Evolutionary conservation across 2,329 filamentous ascomycete species (phyloP).

Genomic region (Beauveria medogensis): DNA sequence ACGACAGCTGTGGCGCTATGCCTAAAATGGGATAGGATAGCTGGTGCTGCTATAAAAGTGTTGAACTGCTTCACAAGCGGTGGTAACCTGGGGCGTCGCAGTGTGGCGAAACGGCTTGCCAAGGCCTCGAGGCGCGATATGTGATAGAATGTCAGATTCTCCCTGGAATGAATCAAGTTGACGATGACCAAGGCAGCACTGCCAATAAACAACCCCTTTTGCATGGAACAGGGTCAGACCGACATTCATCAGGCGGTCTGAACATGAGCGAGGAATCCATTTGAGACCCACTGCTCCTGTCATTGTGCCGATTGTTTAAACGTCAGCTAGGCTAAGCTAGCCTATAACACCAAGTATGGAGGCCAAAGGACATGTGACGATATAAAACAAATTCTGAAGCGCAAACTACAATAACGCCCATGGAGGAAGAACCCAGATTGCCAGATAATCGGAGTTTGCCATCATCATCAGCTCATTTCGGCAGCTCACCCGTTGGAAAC

Average conservation of each 20-base stretch:
- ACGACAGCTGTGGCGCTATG: slow-evolving; percentile 5
- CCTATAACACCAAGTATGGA: too few relatives aligned
- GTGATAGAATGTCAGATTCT: too few relatives aligned
- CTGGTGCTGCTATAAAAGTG: not conserved
- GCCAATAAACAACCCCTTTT: not conserved
- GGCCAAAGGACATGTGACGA: too few relatives aligned
- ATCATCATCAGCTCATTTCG: not conserved
- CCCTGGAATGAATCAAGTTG: not conserved
- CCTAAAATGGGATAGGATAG: not conserved
- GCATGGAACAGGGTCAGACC: too few relatives aligned
- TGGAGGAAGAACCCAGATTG: too few relatives aligned
- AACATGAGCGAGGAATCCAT: not conserved
- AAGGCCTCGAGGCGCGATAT: too few relatives aligned
- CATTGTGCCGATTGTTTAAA: slow-evolving; percentile 10
- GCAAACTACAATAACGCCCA: too few relatives aligned
- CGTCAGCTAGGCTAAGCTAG: not conserved
- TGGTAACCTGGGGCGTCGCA: too few relatives aligned
- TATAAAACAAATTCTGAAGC: too few relatives aligned
- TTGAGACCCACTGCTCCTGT: slow-evolving; percentile 35
- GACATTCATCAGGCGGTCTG: slow-evolving; percentile 5
- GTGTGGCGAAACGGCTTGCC: too few relatives aligned
- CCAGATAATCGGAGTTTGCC: too few relatives aligned
- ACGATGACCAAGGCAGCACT: not conserved
- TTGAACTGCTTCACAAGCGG: not conserved
- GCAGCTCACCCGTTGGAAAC: not conserved